phyloP scores from a whole-genome alignment of 2,329 filamentous ascomycete genomes.

The Beauveria varroae region DNA sequence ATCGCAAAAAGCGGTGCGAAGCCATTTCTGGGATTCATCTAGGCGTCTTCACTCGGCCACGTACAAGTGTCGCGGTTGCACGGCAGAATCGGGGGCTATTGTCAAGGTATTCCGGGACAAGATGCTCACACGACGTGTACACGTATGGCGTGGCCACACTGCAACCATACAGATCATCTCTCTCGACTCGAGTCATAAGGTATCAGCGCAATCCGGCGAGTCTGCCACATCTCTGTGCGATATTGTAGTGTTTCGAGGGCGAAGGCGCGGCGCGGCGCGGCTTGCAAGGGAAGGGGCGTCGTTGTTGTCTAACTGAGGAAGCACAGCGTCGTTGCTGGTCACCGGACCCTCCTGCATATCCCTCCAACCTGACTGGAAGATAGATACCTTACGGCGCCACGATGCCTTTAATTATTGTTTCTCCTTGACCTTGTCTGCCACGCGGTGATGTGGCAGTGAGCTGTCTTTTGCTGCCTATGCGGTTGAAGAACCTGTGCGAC shows the following conservation, averaged over 20 bases:
- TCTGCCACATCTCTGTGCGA: not conserved
- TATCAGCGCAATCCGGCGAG: not conserved
- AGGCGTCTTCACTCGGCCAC: not conserved
- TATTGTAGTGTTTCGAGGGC: conserved; percentile 7
- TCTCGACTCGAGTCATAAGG: conserved; percentile 5
- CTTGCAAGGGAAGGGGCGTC: not conserved
- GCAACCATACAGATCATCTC: conserved; percentile 4
- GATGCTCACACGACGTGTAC: conserved; percentile 6
- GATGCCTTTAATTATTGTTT: not conserved
- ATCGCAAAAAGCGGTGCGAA: not conserved
- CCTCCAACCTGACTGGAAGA: conserved; percentile 1
- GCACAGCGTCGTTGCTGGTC: conserved; percentile 7
- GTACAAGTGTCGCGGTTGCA: conserved; percentile 5
- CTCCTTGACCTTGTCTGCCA: not conserved
- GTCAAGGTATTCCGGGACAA: not conserved
- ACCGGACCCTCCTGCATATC: conserved; percentile 10
- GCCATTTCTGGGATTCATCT: not conserved
- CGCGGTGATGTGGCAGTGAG: not conserved
- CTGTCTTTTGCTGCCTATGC: conserved; percentile 2
- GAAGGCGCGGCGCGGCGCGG: not conserved
- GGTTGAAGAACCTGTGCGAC: conserved; percentile 1
- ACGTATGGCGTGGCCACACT: conserved; percentile 1
- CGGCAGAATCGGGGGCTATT: not conserved
- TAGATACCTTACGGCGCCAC: conserved; percentile 3
- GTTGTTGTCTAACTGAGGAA: not conserved